Percentiles rank a stretch among this genome's conserved stretches.
Evolutionary conservation across 352 stramenopile species (phyloP).

Genomic region (Blastocystis sp.): DNA sequence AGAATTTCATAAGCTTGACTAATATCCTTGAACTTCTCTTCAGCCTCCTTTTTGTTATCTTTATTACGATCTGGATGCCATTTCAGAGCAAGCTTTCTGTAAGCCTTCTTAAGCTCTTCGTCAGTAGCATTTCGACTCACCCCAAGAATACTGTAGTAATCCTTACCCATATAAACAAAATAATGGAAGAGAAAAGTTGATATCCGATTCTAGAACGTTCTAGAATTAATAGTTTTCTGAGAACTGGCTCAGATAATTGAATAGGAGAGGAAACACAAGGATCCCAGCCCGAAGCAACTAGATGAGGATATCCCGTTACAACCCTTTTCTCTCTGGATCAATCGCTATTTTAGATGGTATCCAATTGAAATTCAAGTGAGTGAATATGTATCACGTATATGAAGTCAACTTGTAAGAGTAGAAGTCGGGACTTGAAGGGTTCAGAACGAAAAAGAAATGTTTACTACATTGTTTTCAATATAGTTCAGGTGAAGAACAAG

Average conservation of each 20-base stretch:
- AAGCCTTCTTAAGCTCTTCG: conserved; percentile 67
- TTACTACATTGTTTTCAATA: too few species aligned
- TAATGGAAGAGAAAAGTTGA: conserved; percentile 4
- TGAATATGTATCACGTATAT: too few species aligned
- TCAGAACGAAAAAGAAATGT: too few species aligned
- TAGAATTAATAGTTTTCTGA: not conserved
- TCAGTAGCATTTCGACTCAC: conserved; percentile 62
- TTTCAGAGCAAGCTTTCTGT: conserved; percentile 81
- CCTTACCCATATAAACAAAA: conserved; percentile 52
- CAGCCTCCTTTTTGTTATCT: conserved; percentile 74
- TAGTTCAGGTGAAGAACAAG: too few species aligned
- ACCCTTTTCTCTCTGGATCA: too few species aligned
- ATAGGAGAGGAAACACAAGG: not conserved
- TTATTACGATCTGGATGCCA: conserved; percentile 85
- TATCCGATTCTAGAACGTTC: conserved; percentile 22
- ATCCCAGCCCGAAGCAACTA: too few species aligned
- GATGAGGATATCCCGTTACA: too few species aligned
- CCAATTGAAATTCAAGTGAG: too few species aligned
- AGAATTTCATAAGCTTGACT: conserved; percentile 83
- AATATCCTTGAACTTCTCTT: conserved; percentile 84
- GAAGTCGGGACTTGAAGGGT: too few species aligned
- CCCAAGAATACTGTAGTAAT: conserved; percentile 66
- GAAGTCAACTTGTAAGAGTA: too few species aligned
- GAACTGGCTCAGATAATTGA: not conserved
- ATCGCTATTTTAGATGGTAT: too few species aligned